Percentiles rank a stretch among this genome's conserved stretches.
These are phyloP conservation scores for Torulaspora delbrueckii DNA, from an alignment of 805 yeast species.

Conservation along the genomic window DNA sequence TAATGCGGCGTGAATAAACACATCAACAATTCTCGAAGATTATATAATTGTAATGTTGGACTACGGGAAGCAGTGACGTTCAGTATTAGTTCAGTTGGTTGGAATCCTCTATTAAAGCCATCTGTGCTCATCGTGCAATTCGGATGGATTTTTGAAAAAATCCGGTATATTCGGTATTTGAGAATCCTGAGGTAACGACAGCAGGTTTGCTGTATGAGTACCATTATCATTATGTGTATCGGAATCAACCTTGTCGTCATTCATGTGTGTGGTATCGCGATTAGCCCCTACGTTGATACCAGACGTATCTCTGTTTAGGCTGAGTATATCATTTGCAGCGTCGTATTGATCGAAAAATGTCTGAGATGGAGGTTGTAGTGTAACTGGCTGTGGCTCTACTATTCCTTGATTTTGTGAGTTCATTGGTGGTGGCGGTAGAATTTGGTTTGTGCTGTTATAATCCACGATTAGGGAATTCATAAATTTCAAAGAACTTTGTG, in stretches of 20 bases:
- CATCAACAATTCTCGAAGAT: not conserved
- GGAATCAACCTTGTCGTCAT: slow-evolving; percentile 6
- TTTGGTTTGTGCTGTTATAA: slow-evolving; percentile 36
- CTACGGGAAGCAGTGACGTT: not conserved
- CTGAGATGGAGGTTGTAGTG: slow-evolving; percentile 9
- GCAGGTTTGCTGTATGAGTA: slow-evolving; percentile 7
- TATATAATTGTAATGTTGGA: not conserved
- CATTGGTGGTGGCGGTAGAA: slow-evolving; percentile 18
- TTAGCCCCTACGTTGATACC: slow-evolving; percentile 4
- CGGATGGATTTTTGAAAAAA: slow-evolving; percentile 21
- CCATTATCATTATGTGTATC: slow-evolving; percentile 5
- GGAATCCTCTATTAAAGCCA: slow-evolving; percentile 10
- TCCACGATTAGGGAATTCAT: slow-evolving; percentile 52
- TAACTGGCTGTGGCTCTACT: slow-evolving; percentile 11
- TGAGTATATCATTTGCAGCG: slow-evolving; percentile 11
- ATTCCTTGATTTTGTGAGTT: slow-evolving; percentile 6
- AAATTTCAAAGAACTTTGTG: slow-evolving; percentile 45
- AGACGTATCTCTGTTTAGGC: slow-evolving; percentile 7
- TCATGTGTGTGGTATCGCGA: slow-evolving; percentile 4
- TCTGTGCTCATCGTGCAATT: slow-evolving; percentile 17
- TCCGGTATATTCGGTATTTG: slow-evolving; percentile 25
- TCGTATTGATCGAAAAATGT: slow-evolving; percentile 13
- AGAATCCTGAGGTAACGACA: slow-evolving; percentile 14
- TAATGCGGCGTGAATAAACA: slow-evolving; percentile 1
- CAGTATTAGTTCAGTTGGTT: not conserved